A percentile compares a stretch with the other conserved stretches of the same genome.
phyloP scores from a whole-genome alignment of 139 green algal species.

The Closterium sp. region DNA sequence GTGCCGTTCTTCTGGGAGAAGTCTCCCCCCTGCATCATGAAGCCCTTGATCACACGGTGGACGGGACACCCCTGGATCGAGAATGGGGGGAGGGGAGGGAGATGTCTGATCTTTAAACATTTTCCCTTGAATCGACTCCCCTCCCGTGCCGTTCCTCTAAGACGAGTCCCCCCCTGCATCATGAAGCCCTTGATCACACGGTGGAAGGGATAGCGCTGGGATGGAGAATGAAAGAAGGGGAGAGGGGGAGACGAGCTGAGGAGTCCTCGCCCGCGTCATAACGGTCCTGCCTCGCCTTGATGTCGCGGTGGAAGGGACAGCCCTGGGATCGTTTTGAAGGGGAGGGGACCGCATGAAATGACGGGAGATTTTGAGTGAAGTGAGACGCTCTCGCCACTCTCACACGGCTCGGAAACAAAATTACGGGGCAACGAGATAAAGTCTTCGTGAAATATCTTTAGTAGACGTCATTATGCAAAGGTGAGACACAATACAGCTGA shows the following conservation, averaged over 20 bases:
- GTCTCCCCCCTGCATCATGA: conserved; percentile 59
- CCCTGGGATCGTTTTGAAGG: too few species aligned
- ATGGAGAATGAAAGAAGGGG: too few species aligned
- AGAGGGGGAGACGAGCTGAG: too few species aligned
- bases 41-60: conserved; percentile 50
- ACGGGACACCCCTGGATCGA: conserved; percentile 44
- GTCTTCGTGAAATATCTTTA: too few species aligned
- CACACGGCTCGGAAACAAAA: too few species aligned
- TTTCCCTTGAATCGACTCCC: conserved; percentile 54
- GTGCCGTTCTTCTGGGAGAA: conserved; percentile 55
- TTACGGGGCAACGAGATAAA: too few species aligned
- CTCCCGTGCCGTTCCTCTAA: conserved; percentile 49
- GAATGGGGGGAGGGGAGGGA: not conserved
- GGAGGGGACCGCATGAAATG: too few species aligned
- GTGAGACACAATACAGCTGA: too few species aligned
- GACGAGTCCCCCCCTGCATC: conserved; percentile 59
- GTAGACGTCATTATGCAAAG: too few species aligned
- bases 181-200: conserved; percentile 56
- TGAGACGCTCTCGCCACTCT: not conserved
- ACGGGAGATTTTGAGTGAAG: not conserved
- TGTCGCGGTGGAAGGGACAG: conserved; percentile 53
- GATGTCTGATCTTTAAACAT: conserved; percentile 32
- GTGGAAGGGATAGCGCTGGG: conserved; percentile 54
- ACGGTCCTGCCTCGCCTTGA: too few species aligned
- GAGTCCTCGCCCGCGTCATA: conserved; percentile 59